Base-by-base conservation (phyloP, 2,329 filamentous ascomycete species). In the Pezicula neosporulosa region DNA sequence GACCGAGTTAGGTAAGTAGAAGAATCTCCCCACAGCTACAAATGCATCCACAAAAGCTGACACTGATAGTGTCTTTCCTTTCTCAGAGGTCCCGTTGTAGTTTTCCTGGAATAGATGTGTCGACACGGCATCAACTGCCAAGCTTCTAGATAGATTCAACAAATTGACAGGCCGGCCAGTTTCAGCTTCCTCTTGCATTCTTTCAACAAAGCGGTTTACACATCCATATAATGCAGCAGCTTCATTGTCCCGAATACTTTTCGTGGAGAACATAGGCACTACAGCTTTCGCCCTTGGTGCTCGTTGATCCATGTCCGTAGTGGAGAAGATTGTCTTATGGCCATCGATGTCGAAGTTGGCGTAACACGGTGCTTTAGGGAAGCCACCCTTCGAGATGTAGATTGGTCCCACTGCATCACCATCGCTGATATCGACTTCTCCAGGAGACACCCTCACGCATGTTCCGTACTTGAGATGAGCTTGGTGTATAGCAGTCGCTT, bases 271-370 rank as follows among this genome's bases (percentile, higher is more conserved):
- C 51, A 81, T 55, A 0, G 72, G 68, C 30, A 71, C 62, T 0
- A 81, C 76, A 15, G 74, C 73, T 59, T 80, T 80, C 12, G 75
- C 76, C 43, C 78, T 64, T 4, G 63, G 55, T 3, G 68, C 70
- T 10, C 78, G 61, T 41, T 74, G 65, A 3, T 66, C 67, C 3
- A 62, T 64, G 50, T 74, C 69, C 16, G 70, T 66, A 0, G 69
- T 72, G 3, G 73, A 77, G 64, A 83, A 83, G 35, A 83, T 76
- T 1, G 77, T 78, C 27, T 70, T 63, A 56, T 77, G 75, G 1
- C 76, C 77, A 56, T 81, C 79, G 16, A 81, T 77, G 52, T 82
- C 76, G 57, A 82, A 82, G 55, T 82, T 83, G 1, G 64, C 63
- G 60, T 83, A 83, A 51, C 70, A 75, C 0, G 62, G 57, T 1